phyloP scores from a whole-genome alignment of 192 early-diverging fungal species.

The Coemansia interrupta region DNA sequence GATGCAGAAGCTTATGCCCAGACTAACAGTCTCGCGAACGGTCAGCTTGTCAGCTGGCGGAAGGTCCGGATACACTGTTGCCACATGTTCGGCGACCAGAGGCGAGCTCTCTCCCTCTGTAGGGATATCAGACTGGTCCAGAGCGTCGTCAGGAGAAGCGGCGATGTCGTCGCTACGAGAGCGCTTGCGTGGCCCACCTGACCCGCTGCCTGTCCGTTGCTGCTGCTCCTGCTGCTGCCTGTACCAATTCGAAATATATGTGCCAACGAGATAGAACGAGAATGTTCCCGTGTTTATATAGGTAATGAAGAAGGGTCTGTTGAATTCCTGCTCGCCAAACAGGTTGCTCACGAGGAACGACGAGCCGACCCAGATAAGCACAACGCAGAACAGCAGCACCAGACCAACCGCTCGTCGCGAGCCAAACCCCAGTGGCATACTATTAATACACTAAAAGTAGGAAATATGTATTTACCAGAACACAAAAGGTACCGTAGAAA shows the following conservation, averaged over 20 bases:
- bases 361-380: constrained; percentile 74
- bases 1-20: constrained; percentile 66
- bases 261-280: constrained; percentile 62
- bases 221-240: not conserved
- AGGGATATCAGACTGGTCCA: not conserved
- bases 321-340: constrained; percentile 65
- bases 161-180: constrained; percentile 25
- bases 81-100: not conserved
- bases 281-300: constrained; percentile 75
- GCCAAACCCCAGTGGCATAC: constrained; percentile 3
- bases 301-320: constrained; percentile 74
- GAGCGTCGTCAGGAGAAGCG: not conserved
- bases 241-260: constrained; percentile 8
- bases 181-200: constrained; percentile 16
- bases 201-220: not conserved
- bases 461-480: too few species aligned
- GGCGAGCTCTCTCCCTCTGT: not conserved
- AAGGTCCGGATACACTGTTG: constrained; percentile 7
- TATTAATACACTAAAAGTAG: not conserved
- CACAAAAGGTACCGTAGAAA: too few species aligned
- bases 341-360: constrained; percentile 76
- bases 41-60: constrained; percentile 19
- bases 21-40: constrained; percentile 54
- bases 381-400: constrained; percentile 63
- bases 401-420: constrained; percentile 61